phyloP scores from a whole-genome alignment of 441 rosid species.

The Bocquillonia castaneifolia region DNA sequence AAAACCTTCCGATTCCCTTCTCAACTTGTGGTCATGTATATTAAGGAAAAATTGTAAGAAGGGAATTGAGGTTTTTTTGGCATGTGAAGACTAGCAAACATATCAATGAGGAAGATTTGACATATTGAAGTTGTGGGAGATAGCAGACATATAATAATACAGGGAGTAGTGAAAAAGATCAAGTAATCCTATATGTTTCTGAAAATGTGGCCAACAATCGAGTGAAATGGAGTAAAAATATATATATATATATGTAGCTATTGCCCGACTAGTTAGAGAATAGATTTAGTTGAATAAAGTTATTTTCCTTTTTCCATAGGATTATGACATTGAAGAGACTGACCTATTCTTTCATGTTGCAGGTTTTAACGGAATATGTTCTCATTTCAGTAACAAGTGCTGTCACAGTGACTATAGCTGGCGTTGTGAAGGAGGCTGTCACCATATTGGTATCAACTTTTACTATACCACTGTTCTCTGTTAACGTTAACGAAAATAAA shows the following conservation, averaged over 20 bases:
- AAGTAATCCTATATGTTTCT: not conserved
- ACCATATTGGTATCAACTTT: conserved; percentile 70
- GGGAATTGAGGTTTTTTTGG: not conserved
- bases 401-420: conserved; percentile 92
- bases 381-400: conserved; percentile 98
- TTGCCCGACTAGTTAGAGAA: not conserved
- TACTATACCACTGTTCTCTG: not conserved
- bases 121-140: conserved; percentile 5
- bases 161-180: not conserved
- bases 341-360: conserved; percentile 28
- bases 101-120: not conserved
- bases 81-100: not conserved
- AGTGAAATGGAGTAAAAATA: not conserved
- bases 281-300: not conserved
- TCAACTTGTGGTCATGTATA: not conserved
- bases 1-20: no score
- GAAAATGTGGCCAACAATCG: not conserved
- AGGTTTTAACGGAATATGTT: conserved; percentile 87
- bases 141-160: not conserved
- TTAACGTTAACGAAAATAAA: not conserved
- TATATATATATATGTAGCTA: not conserved
- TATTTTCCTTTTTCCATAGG: not conserved
- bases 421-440: conserved; percentile 96
- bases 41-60: not conserved
- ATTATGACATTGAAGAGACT: conserved; percentile 9